Evolutionary conservation across 2,329 filamentous ascomycete genomes (phyloP).

Genomic region (Colletotrichum simmondsii): DNA sequence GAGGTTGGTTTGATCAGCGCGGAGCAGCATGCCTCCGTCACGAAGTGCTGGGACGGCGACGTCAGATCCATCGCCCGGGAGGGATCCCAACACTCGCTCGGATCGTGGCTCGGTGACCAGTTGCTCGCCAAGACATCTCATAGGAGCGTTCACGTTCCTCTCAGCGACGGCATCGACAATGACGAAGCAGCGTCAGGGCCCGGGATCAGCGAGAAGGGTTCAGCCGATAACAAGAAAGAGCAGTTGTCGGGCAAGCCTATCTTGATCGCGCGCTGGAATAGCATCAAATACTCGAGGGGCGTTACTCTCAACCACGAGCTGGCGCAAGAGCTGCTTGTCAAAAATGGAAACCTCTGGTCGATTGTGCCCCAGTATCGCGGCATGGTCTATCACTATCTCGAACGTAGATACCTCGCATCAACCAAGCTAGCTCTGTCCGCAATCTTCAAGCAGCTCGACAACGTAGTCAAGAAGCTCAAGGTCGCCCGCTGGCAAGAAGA

Average conservation of each 20-base stretch:
- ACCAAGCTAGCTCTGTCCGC: slow-evolving; percentile 59
- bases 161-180: not conserved
- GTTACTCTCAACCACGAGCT: not conserved
- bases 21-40: slow-evolving; percentile 13
- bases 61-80: not conserved
- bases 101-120: not conserved
- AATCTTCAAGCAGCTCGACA: slow-evolving; percentile 60
- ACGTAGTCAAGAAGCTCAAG: slow-evolving; percentile 62
- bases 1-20: slow-evolving; percentile 18
- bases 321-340: slow-evolving; percentile 31
- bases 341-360: slow-evolving; percentile 66
- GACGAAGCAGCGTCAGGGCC: not conserved
- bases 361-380: slow-evolving; percentile 68
- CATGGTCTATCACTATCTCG: slow-evolving; percentile 74
- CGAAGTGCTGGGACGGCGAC: not conserved
- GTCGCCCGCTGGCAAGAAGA: slow-evolving; percentile 70
- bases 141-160: not conserved
- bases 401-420: slow-evolving; percentile 61
- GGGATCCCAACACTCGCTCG: not conserved
- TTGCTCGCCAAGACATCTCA: not conserved
- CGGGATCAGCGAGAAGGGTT: not conserved
- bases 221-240: slow-evolving; percentile 39
- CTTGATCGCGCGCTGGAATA: slow-evolving; percentile 13
- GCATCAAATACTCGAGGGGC: not conserved
- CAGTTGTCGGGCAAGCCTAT: slow-evolving; percentile 67